These are phyloP conservation scores for Eucalyptus fibrosa DNA, from an alignment of 345 rosid species.

Conservation along the genomic window DNA sequence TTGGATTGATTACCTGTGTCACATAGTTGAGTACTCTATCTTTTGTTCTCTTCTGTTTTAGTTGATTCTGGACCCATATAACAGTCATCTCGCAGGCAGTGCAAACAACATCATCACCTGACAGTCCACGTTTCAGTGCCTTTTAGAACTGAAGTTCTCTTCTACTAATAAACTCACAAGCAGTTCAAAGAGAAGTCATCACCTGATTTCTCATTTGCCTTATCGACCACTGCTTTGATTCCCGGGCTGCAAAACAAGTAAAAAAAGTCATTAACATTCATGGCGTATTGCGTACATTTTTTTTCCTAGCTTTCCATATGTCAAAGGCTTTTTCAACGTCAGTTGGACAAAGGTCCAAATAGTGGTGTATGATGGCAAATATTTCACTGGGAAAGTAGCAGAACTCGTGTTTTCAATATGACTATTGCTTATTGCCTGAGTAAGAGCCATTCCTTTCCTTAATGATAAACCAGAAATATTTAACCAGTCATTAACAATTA, in stretches of 20 bases:
- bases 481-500: not conserved
- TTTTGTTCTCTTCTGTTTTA: constrained; percentile 38
- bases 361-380: not conserved
- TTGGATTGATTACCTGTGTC: constrained; percentile 18
- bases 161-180: constrained; percentile 22
- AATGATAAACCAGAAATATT: not conserved
- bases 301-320: not conserved
- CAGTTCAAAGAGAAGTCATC: constrained; percentile 23
- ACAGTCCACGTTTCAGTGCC: constrained; percentile 3
- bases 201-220: constrained; percentile 11
- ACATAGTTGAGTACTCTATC: constrained; percentile 42
- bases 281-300: not conserved
- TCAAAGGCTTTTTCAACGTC: not conserved
- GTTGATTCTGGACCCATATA: constrained; percentile 59
- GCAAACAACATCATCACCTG: constrained; percentile 20
- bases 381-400: not conserved
- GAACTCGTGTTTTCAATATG: not conserved
- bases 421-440: not conserved
- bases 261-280: not conserved
- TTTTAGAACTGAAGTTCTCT: not conserved
- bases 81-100: constrained; percentile 53
- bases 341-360: not conserved
- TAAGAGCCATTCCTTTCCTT: not conserved
- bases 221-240: constrained; percentile 27
- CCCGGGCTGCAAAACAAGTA: constrained; percentile 7